Base-by-base conservation (phyloP, 768 basidiomycete species). In the Amylocystis lapponica region DNA sequence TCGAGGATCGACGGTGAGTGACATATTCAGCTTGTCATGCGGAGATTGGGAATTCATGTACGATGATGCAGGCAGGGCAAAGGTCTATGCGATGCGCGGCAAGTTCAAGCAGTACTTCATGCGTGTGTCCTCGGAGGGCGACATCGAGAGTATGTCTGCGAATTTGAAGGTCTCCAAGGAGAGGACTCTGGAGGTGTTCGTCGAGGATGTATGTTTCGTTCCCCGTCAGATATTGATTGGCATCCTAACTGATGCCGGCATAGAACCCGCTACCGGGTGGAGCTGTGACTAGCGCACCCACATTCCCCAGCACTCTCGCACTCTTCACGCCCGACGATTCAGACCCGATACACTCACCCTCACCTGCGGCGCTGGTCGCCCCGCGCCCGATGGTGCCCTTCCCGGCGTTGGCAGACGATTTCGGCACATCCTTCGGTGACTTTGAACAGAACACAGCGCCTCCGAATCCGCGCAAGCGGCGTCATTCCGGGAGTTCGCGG, bases 101-200 rank as follows among this genome's bases (percentile, higher is more conserved):
- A 76, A 74, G 62, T 86, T 79, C 58, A 71, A 78, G 39, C 84
- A 87, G 53, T 69, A 79, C 40, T 78, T 87, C 52, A 67, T 86
- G 54, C 75, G 81, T 23, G 70, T 86, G 21, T 67, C 73, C 8
- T 66, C 69, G 23, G 69, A 75, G n/a, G 76, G 78, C 51, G 64
- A 61, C 21, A 69, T 76, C 38, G 69, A 77, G 16, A 75, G 63
- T 46, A 66, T 66, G 20, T 67, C 76, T 3, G 75, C 76, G n/a
- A 79, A 84, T 53, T 63, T 87, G 13, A 66, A 70, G 13, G 66
- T 86, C 13, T 64, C 69, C 20, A 62, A 66, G 27, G 70, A 81
- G 20, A 68, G 74, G 48, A 81, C 79, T 0, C 44, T 87, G 21
- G 69, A 73, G 17, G 56, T 83, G 20, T 69, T 74, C 23, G 71